phyloP scores from a whole-genome alignment of 768 basidiomycete species.

The Lentinula guzmanii region DNA sequence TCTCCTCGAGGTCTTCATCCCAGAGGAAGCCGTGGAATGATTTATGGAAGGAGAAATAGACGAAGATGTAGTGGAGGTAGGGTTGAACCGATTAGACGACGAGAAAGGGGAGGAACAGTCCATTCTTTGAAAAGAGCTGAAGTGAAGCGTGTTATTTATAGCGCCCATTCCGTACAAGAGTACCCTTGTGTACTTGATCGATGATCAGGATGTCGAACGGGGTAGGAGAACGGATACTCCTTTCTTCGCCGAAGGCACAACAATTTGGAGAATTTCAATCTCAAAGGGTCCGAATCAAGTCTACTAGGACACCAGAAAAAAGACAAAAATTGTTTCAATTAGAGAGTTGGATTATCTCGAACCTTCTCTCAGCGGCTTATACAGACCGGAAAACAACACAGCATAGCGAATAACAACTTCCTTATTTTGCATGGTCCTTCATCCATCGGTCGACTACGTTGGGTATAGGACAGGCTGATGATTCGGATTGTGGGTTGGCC shows the following conservation, averaged over 20 bases:
- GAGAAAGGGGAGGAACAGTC: not conserved
- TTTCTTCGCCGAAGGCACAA: too few relatives aligned
- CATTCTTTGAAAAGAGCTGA: not conserved
- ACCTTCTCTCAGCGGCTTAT: not conserved
- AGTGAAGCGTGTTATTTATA: not conserved
- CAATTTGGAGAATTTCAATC: not conserved
- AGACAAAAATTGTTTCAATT: too few relatives aligned
- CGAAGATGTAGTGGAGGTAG: not conserved
- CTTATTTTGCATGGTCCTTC: constrained; percentile 34
- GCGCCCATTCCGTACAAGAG: not conserved
- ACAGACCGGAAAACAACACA: not conserved
- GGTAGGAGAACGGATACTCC: not conserved
- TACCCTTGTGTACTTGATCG: not conserved
- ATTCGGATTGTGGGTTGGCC: constrained; percentile 32
- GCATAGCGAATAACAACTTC: not conserved
- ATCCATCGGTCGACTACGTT: constrained; percentile 54
- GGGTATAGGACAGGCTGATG: constrained; percentile 58
- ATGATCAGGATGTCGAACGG: not conserved
- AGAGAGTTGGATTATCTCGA: too few relatives aligned
- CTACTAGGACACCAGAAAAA: too few relatives aligned
- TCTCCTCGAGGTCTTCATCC: not conserved
- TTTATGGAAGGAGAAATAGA: not conserved
- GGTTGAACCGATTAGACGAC: not conserved
- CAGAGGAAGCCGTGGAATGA: not conserved
- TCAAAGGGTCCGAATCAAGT: not conserved